Evolutionary conservation across 257 asterid species (phyloP), one percentile per base, ranked within the genome.

Genomic region (Cinchona pubescens): DNA sequence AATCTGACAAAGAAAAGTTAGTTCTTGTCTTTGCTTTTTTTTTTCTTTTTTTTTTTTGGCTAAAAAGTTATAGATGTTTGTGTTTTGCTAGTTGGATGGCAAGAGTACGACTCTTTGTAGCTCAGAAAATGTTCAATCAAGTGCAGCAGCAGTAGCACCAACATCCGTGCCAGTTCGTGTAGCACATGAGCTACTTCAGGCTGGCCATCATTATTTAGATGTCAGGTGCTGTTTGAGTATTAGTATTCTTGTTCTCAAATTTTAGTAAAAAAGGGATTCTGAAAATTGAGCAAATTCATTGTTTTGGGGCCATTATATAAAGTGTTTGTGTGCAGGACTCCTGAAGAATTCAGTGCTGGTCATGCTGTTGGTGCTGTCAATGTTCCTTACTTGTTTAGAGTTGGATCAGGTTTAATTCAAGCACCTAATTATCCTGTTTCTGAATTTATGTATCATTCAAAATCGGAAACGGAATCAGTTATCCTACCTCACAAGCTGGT

Each of bases 131-230:
- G 81, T 81, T 77, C 85, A 86, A 59, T 64, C 84, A 25, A 67
- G 86, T 1, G 76, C 45, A 15, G 82, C 79, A 55, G 61, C 61
- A 21, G 15, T 10, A 40, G 10, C 45, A 56, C 96, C 97, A 18
- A 82, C 89, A 1, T 91, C 96, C 1, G 97, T 91, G 21, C 97
- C 97, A 1, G 92, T 91, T 70, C 89, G 94, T 23, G 96, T 91
- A 21, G 97, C 97, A 0, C 85, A 85, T 2, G 97, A 91, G 74
- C 90, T 91, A 35, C 90, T 86, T 71, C 94, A 82, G 75, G 96
- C 97, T 19, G 97, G 97, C 2, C 92, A 91, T 73, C 92, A 74
- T 67, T 91, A 87, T 77, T 75, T 91, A 37, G 97, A 91, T 71
- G 97, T 91, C 58, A 89, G 97, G 97, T 91, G 51, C 37, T 25